phyloP scores from a whole-genome alignment of 306 rosid genomes.

The Parietaria judaica region DNA sequence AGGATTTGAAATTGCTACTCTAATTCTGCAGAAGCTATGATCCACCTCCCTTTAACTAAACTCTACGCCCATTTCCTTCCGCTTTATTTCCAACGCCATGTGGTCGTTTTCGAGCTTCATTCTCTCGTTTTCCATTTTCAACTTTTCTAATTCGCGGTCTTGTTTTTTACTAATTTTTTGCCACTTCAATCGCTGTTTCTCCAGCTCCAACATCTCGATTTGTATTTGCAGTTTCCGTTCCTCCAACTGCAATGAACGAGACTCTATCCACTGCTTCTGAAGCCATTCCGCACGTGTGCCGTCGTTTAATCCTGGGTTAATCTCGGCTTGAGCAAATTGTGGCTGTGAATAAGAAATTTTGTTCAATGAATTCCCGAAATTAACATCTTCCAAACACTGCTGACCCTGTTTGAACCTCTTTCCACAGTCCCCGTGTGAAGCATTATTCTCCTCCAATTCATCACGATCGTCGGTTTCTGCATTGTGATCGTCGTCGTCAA shows the following conservation, averaged over 20 bases:
- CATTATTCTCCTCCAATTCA: constrained; percentile 54
- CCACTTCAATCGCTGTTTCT: constrained; percentile 77
- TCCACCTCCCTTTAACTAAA: constrained; percentile 33
- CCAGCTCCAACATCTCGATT: constrained; percentile 65
- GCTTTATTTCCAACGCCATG: constrained; percentile 55
- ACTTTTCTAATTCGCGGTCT: constrained; percentile 73
- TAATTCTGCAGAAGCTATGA: constrained; percentile 10
- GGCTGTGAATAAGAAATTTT: constrained; percentile 36
- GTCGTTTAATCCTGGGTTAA: constrained; percentile 44
- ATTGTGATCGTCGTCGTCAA: constrained; percentile 63
- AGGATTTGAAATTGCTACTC: constrained; percentile 18
- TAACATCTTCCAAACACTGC: constrained; percentile 40
- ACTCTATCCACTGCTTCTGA: constrained; percentile 69
- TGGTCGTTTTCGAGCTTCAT: constrained; percentile 86
- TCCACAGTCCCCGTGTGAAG: constrained; percentile 39
- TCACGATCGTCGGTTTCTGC: constrained; percentile 60
- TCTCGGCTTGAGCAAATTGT: constrained; percentile 32
- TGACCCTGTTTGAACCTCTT: constrained; percentile 48
- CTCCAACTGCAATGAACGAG: constrained; percentile 60
- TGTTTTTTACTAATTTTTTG: constrained; percentile 67
- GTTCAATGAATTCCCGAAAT: constrained; percentile 40
- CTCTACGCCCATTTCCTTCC: constrained; percentile 44
- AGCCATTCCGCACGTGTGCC: constrained; percentile 43
- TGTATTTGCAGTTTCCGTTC: constrained; percentile 78
- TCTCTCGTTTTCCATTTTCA: constrained; percentile 72